Percentiles rank a stretch among this genome's conserved stretches.
phyloP scores from a whole-genome alignment of 2,329 filamentous ascomycete genomes.

The Arthroderma sp. region DNA sequence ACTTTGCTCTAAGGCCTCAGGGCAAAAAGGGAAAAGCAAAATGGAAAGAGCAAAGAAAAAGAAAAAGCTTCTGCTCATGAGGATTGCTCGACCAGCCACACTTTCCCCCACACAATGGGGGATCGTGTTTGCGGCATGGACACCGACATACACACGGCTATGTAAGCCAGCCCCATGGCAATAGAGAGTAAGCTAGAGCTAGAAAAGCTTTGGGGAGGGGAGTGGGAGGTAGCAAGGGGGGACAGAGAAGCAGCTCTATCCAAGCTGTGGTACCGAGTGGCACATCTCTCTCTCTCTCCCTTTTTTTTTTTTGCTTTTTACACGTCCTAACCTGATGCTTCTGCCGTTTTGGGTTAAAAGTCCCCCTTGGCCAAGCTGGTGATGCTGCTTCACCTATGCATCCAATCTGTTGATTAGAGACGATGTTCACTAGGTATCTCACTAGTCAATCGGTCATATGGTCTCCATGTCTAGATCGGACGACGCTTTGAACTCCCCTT shows the following conservation, averaged over 20 bases:
- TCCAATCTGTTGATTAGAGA: background rate
- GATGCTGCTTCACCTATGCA: background rate
- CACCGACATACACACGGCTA: background rate
- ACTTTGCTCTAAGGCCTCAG: background rate
- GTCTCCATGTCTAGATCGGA: background rate
- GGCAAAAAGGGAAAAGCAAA: background rate
- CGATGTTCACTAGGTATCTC: background rate
- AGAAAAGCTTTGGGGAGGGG: background rate
- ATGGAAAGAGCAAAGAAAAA: background rate
- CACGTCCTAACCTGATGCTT: background rate
- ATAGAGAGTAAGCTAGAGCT: background rate
- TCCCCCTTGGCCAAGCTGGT: background rate
- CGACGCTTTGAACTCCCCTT: background rate
- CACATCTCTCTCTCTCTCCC: background rate
- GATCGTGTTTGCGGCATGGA: background rate
- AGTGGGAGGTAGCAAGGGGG: background rate
- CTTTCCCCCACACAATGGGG: background rate
- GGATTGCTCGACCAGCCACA: background rate
- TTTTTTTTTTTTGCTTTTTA: background rate
- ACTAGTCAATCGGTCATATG: background rate
- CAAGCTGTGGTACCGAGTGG: background rate
- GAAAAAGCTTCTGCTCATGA: background rate
- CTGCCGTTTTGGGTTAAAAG: background rate
- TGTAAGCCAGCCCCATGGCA: background rate
- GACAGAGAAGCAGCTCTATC: background rate